Percentiles rank a stretch among this genome's conserved stretches.
Evolutionary conservation across 345 rosid genomes (phyloP).

Genomic region (Eucalyptus tenuipes): DNA sequence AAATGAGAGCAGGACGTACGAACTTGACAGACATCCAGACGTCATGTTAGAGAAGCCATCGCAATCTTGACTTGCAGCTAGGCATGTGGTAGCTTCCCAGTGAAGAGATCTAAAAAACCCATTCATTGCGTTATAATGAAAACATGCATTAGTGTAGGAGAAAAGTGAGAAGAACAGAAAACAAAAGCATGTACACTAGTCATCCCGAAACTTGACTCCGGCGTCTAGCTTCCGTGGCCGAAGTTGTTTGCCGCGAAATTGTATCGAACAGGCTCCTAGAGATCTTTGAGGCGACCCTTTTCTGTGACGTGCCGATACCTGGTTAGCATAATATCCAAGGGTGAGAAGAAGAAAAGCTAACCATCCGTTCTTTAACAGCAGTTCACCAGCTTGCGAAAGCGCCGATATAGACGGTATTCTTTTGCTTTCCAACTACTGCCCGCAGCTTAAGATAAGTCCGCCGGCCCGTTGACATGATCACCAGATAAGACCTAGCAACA

Average conservation of each 20-base stretch:
- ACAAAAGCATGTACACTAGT: too few species aligned
- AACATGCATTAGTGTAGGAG: neutral
- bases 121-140: neutral
- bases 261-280: neutral
- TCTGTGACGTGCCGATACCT: neutral
- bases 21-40: neutral
- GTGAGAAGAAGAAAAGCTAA: neutral
- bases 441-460: neutral
- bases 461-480: neutral
- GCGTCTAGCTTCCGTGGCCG: neutral
- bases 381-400: neutral
- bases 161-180: neutral
- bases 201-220: neutral
- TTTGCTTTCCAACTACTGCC: neutral
- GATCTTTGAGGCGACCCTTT: neutral
- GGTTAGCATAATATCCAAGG: neutral
- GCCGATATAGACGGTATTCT: neutral
- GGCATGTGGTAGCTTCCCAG: neutral
- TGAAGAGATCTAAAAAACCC: neutral
- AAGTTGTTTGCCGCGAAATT: neutral
- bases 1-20: neutral
- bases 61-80: neutral
- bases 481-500: neutral
- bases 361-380: neutral
- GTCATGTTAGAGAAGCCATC: neutral